These are phyloP conservation scores for Ogataea neopini DNA, from an alignment of 805 yeast species.

Conservation along the genomic window DNA sequence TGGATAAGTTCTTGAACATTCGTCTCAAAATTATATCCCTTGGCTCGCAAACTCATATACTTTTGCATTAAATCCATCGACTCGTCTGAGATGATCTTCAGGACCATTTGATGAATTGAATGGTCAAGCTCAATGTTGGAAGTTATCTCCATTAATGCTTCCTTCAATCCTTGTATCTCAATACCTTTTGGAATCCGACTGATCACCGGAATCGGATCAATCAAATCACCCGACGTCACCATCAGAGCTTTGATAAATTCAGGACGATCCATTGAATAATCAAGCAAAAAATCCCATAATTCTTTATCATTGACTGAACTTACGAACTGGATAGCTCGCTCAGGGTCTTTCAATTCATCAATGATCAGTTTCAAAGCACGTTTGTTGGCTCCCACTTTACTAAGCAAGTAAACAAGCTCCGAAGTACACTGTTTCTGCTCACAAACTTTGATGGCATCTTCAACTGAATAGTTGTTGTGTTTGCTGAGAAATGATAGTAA, in stretches of 20 bases:
- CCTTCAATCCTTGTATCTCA: constrained; percentile 64
- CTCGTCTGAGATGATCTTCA: constrained; percentile 55
- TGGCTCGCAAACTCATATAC: constrained; percentile 31
- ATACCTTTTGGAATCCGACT: constrained; percentile 61
- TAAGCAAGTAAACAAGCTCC: constrained; percentile 80
- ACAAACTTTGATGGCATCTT: constrained; percentile 67
- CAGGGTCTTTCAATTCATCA: constrained; percentile 75
- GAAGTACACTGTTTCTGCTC: constrained; percentile 51
- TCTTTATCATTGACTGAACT: constrained; percentile 65
- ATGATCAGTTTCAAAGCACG: constrained; percentile 78
- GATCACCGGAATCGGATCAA: constrained; percentile 71
- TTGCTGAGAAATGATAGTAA: constrained; percentile 63
- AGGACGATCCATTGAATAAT: constrained; percentile 70
- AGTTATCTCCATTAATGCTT: constrained; percentile 60
- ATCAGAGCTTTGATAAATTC: constrained; percentile 74
- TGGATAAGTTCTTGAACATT: constrained; percentile 12
- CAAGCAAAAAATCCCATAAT: constrained; percentile 77
- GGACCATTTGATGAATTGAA: constrained; percentile 55
- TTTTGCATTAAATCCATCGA: constrained; percentile 39
- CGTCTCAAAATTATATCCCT: constrained; percentile 37
- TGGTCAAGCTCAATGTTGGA: constrained; percentile 59
- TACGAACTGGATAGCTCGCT: constrained; percentile 79
- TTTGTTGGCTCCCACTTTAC: constrained; percentile 76
- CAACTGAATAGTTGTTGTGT: constrained; percentile 65
- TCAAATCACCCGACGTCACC: constrained; percentile 62